A percentile compares a stretch with the other conserved stretches of the same genome.
These are phyloP conservation scores for Fusarium tricinctum DNA, from an alignment of 2,329 filamentous ascomycete species.

Conservation along the genomic window DNA sequence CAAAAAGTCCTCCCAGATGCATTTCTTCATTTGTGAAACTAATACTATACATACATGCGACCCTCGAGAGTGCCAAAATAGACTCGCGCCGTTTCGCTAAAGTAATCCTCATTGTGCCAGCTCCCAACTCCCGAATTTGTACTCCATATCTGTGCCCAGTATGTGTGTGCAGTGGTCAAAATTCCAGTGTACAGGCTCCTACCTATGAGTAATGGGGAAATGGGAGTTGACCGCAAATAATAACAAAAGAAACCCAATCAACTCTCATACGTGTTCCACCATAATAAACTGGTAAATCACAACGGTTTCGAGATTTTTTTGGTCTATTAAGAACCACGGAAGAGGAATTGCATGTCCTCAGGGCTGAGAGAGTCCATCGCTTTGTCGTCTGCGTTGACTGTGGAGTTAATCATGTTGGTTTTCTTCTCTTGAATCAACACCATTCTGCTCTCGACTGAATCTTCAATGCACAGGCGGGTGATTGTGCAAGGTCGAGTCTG, in stretches of 20 bases:
- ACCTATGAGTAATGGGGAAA: not conserved
- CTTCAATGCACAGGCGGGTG: conserved; percentile 94
- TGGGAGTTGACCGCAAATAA: not conserved
- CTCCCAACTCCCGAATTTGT: conserved; percentile 16
- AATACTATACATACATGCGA: conserved; percentile 1
- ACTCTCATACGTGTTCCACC: not conserved
- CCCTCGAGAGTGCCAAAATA: conserved; percentile 4
- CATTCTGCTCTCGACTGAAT: conserved; percentile 96
- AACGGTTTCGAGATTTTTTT: not conserved
- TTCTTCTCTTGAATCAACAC: conserved; percentile 98
- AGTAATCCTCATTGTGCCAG: not conserved
- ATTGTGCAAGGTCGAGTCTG: conserved; percentile 95
- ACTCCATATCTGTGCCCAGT: conserved; percentile 17
- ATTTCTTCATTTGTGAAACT: conserved; percentile 13
- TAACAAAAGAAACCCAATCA: not conserved
- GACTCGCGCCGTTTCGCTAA: not conserved
- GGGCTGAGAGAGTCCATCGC: conserved; percentile 92
- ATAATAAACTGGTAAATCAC: conserved; percentile 2
- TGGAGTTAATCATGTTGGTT: conserved; percentile 96
- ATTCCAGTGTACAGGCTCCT: conserved; percentile 22
- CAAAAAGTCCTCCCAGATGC: not conserved
- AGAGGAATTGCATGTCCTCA: conserved; percentile 96
- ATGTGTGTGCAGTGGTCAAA: not conserved
- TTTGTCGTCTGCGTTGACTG: conserved; percentile 91
- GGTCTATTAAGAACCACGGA: conserved; percentile 73